A percentile compares a stretch with the other conserved stretches of the same genome.
Evolutionary conservation across 192 early-diverging fungal genomes (phyloP).

Genomic region (Thamnidium elegans): DNA sequence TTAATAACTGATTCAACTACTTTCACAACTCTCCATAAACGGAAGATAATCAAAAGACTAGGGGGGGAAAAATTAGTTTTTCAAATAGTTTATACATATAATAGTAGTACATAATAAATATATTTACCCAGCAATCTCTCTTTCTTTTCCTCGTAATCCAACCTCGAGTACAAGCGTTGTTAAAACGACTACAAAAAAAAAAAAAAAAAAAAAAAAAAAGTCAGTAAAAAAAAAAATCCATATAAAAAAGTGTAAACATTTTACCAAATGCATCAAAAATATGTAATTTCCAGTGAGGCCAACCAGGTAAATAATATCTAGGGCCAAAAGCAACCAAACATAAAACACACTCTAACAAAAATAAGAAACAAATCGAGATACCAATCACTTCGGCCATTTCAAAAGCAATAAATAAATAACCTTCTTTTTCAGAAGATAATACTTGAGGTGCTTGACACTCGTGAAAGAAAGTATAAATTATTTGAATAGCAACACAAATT

Average conservation of each 20-base stretch:
- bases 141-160: conserved; percentile 47
- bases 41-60: conserved; percentile 52
- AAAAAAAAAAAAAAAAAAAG: neutral
- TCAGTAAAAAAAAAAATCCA: neutral
- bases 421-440: neutral
- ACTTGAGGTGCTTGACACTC: conserved; percentile 18
- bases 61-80: neutral
- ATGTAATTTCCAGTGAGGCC: conserved; percentile 43
- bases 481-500: conserved; percentile 25
- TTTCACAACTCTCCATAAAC: conserved; percentile 55
- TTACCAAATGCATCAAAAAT: conserved; percentile 44
- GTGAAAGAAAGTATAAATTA: conserved; percentile 34
- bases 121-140: conserved; percentile 45
- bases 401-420: conserved; percentile 15
- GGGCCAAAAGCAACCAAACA: conserved; percentile 48
- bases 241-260: neutral
- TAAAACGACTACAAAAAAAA: conserved; percentile 33
- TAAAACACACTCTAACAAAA: conserved; percentile 50
- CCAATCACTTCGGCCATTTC: conserved; percentile 38
- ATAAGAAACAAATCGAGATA: conserved; percentile 43
- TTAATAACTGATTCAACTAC: conserved; percentile 46
- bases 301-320: conserved; percentile 38
- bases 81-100: neutral
- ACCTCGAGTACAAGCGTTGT: conserved; percentile 51
- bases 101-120: neutral